phyloP scores from a whole-genome alignment of 345 rosid species.

The Bruguiera parviflora region DNA sequence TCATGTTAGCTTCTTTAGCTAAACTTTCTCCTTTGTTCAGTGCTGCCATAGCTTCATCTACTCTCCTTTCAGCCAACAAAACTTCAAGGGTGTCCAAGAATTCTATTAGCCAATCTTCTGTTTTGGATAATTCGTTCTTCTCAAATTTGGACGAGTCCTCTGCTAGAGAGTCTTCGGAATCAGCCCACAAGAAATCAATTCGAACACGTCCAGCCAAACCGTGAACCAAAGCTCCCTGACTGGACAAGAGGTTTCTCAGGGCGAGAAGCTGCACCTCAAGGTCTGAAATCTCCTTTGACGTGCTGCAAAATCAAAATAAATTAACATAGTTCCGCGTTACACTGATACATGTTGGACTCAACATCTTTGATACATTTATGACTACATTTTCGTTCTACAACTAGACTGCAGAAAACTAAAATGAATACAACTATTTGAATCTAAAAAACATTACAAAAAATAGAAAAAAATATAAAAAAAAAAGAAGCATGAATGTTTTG shows the following conservation, averaged over 20 bases:
- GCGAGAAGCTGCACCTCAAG: constrained; percentile 91
- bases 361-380: not conserved
- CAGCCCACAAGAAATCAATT: constrained; percentile 48
- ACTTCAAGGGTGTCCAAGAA: constrained; percentile 71
- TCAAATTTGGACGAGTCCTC: constrained; percentile 39
- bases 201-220: constrained; percentile 63
- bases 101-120: constrained; percentile 59
- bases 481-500: no score
- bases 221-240: constrained; percentile 79
- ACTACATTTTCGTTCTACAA: no score
- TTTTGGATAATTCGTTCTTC: constrained; percentile 40
- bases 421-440: no score
- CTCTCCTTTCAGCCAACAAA: constrained; percentile 78
- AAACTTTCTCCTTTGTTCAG: constrained; percentile 66
- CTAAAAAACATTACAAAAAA: no score
- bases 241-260: constrained; percentile 74
- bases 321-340: not conserved
- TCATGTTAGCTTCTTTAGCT: constrained; percentile 39
- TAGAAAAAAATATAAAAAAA: no score
- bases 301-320: constrained; percentile 36
- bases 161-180: constrained; percentile 44
- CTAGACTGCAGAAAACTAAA: no score
- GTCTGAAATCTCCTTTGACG: constrained; percentile 79
- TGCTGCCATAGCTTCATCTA: constrained; percentile 69
- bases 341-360: not conserved